Evolutionary conservation across 176 grass and related monocot species (phyloP), one percentile per base, ranked within the genome.

Genomic region (Aechmea fasciata): DNA sequence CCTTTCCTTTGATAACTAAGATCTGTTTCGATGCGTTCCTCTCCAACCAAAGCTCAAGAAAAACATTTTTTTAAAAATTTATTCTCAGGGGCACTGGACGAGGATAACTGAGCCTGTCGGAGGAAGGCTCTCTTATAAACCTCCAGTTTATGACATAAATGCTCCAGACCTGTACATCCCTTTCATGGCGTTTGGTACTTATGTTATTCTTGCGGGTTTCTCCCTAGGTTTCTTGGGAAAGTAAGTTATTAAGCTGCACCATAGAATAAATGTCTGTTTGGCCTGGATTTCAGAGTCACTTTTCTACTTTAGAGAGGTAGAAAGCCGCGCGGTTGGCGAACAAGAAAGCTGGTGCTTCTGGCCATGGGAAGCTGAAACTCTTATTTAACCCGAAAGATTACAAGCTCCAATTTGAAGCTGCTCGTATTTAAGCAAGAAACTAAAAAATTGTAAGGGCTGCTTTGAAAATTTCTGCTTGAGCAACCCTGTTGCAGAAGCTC

Each of bases 111-210:
- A 92, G 72, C 89, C 93, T 11, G 93, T 96, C 1, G 93, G 93
- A 73, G 89, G 83, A 9, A 83, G 83, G 1, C 18, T 91, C 49
- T 91, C 93, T 0, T 96, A 91, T 74, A 96, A 89, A 69, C 93
- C 88, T 75, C 93, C 93, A 79, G 81, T 96, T 47, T 85, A 87
- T 71, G 93, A 92, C 74, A 96, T 96, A 79, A 96, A 92, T 64
- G 93, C 93, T 0, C 89, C 88, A 77, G 93, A 96, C 77, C 71
- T 96, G 23, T 96, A 96, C 76, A 96, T 96, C 72, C 93, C 86
- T 72, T 89, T 90, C 70, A 90, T 96, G 93, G 86, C 93, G 76
- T 96, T 96, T 50, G 89, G 80, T 29, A 96, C 69, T 71, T 96
- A 91, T 77, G 71, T 96, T 57, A 73, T 96, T 63, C 86, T 92